phyloP scores from a whole-genome alignment of 148 eudicot genomes.

The Dianthus caryophyllus region DNA sequence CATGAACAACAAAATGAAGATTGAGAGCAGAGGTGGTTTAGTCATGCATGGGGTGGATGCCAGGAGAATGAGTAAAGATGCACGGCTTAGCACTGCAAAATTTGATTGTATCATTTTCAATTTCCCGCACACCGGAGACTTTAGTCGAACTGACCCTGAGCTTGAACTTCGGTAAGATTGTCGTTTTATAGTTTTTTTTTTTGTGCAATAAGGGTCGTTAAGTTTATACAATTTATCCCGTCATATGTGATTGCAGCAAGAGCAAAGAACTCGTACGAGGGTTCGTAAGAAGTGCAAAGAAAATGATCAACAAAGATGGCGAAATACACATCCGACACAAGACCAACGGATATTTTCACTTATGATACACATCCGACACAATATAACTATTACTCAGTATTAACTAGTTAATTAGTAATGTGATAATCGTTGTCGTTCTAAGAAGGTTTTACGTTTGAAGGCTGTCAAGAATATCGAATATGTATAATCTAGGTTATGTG shows the following conservation, averaged over 20 bases:
- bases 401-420: no score
- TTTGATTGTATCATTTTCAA: constrained; percentile 25
- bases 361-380: constrained; percentile 22
- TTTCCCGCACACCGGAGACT: constrained; percentile 21
- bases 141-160: neutral
- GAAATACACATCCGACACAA: constrained; percentile 30
- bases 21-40: constrained; percentile 9
- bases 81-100: neutral
- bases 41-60: constrained; percentile 25
- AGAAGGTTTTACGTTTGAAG: no score
- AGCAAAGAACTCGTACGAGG: constrained; percentile 20
- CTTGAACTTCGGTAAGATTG: constrained; percentile 8
- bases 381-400: no score
- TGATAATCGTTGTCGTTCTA: no score
- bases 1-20: neutral
- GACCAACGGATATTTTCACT: constrained; percentile 3
- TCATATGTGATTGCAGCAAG: constrained; percentile 16
- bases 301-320: constrained; percentile 19
- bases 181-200: no score
- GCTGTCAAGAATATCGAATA: no score
- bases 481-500: no score
- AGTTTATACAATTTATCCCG: no score
- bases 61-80: constrained; percentile 11
- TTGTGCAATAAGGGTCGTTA: neutral
- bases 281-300: constrained; percentile 26